Evolutionary conservation across 2,329 filamentous ascomycete species (phyloP), one percentile per base, ranked within the genome.

Genomic region (Aureobasidium mangrovei): DNA sequence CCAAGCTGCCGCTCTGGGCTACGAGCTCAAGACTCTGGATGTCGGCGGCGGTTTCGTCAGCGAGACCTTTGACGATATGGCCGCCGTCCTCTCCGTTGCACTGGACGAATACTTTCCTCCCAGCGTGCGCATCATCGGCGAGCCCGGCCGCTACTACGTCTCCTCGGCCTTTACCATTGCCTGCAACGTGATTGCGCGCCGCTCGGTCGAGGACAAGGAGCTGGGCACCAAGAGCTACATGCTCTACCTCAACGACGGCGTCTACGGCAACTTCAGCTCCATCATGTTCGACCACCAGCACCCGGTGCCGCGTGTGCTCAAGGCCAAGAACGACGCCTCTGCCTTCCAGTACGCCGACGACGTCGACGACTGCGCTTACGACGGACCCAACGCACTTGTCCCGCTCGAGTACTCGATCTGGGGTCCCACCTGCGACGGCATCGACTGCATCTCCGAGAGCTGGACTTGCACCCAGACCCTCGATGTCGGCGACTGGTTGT

Each of bases 251-350:
- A 98, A 98, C 68, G 93, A 98, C 63, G 93, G 93, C 29, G 85
- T 97, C 53, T 98, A 98, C 67, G 93, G 93, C 65, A 97, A 97
- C 75, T 97, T 98, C 68, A 95, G 89, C 61, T 94, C 90, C 81
- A 97, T 97, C 78, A 95, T 97, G 77, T 98, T 96, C 69, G 93
- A 97, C 67, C 93, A 97, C 72, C 93, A 98, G 77, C 81, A 94
- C 64, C 93, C 93, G 1, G 73, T 86, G 43, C 88, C 91, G 54
- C 88, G 86, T 71, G 80, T 97, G 56, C 77, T 98, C 53, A 84
- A 83, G 61, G 75, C 78, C 24, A 76, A 78, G 57, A 71, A 77
- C 59, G 24, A 33, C 38, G 9, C 27, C 18, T 39, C 84, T 36
- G 46, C 53, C 48, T 45, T 18, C n/a, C 38, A 41, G 38, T 54